phyloP scores from a whole-genome alignment of 768 basidiomycete genomes.

The Tricholoma hemisulphureum region DNA sequence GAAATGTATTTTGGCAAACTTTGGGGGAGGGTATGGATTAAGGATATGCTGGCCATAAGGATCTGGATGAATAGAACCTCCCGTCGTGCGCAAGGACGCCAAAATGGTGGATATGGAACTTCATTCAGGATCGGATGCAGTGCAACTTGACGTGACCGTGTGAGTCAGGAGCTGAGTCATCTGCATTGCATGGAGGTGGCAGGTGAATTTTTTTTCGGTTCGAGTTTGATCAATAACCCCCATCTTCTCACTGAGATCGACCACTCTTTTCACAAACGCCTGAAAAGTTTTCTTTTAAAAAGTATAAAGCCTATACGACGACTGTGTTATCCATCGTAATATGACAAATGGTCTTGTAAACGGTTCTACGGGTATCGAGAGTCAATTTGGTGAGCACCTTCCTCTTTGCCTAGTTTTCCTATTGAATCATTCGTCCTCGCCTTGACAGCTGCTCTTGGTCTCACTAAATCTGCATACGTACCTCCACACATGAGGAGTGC shows the following conservation, averaged over 20 bases:
- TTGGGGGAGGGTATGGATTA: no score
- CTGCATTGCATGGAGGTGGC: conserved; percentile 7
- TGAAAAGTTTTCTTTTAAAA: conserved; percentile 26
- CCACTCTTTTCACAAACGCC: conserved; percentile 19
- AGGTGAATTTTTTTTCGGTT: conserved; percentile 15
- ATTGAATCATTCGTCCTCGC: conserved; percentile 1
- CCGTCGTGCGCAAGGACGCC: background rate
- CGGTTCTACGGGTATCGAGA: conserved; percentile 68
- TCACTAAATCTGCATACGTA: conserved; percentile 82
- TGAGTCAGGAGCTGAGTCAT: conserved; percentile 22
- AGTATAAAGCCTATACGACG: conserved; percentile 21
- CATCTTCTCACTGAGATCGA: conserved; percentile 26
- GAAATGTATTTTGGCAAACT: no score
- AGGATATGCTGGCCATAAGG: no score
- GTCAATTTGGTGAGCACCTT: conserved; percentile 61
- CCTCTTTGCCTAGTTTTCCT: conserved; percentile 8
- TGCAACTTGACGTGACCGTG: conserved; percentile 16
- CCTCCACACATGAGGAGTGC: conserved; percentile 83
- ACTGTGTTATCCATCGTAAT: conserved; percentile 43
- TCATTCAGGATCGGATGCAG: background rate
- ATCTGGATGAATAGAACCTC: no score
- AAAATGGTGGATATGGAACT: background rate
- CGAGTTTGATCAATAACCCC: conserved; percentile 26
- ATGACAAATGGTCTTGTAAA: conserved; percentile 94
- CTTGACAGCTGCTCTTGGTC: conserved; percentile 66